Conservation (phyloP, 352 stramenopile species). For the Pseudoperonospora humuli region DNA sequence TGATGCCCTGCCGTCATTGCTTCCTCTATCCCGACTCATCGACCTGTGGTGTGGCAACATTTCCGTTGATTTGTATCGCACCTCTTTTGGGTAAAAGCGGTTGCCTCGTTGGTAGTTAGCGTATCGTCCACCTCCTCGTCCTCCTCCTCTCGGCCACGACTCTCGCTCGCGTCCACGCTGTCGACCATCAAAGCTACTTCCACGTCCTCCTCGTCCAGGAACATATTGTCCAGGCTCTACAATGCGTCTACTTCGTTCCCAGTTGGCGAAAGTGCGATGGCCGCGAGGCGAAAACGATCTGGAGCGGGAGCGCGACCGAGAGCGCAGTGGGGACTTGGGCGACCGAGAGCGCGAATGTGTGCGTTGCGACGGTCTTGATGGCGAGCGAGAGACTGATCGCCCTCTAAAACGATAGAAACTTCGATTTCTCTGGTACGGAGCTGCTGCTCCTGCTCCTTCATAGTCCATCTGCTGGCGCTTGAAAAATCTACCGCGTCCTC, state of each 20-base stretch:
- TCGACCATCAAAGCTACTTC: conserved; percentile 24
- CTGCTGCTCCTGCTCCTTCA: conserved; percentile 4
- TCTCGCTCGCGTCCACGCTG: conserved; percentile 33
- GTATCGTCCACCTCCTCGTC: conserved; percentile 18
- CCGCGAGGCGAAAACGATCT: conserved; percentile 54
- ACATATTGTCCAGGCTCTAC: conserved; percentile 19
- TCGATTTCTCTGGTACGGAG: conserved; percentile 25
- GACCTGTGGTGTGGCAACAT: conserved; percentile 26
- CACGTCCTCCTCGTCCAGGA: conserved; percentile 13
- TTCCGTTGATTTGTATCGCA: conserved; percentile 20
- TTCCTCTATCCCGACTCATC: conserved; percentile 35
- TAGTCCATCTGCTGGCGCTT: conserved; percentile 23
- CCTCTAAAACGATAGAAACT: conserved; percentile 32
- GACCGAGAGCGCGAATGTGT: conserved; percentile 24
- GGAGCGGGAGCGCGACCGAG: conserved; percentile 42
- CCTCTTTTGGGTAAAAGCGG: conserved; percentile 39
- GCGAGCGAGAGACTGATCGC: conserved; percentile 50
- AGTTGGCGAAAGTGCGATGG: conserved; percentile 39
- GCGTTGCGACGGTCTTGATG: conserved; percentile 24
- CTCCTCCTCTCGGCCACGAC: conserved; percentile 18
- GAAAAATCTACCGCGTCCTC: conserved; percentile 16
- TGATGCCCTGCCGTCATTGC: conserved; percentile 15
- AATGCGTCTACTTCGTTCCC: conserved; percentile 23
- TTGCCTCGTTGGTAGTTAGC: conserved; percentile 17
- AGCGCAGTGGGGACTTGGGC: conserved; percentile 26